Evolutionary conservation across 1,284 basidiomycete species (phyloP), one percentile per base, ranked within the genome.

Genomic region (Hemileia vastatrix): DNA sequence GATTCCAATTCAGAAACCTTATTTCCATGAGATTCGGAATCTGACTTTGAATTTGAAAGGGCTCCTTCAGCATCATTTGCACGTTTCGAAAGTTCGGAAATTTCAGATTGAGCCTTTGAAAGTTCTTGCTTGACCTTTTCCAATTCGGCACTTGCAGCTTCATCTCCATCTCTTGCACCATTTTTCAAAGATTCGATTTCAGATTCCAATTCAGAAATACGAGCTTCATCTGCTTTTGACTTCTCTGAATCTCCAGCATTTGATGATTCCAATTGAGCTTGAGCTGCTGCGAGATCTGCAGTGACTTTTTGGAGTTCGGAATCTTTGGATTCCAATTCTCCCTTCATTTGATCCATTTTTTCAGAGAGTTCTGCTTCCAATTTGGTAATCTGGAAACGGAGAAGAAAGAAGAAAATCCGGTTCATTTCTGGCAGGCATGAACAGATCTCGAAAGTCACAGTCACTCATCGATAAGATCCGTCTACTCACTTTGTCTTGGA

Each of bases 251-350:
- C 36, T 40, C 36, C 36, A 40, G 36, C 63, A 23, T 65, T 58
- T 0, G 57, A 11, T 2, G 54, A 36, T 27, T 15, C 47, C 13
- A 67, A 53, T 27, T 56, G 61, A 3, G 59, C 69, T 15, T 69
- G 68, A 50, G 67, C 68, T 3, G 64, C 66, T 18, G 64, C 64
- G n/a, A 70, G 63, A 19, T 64, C 66, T 43, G 66, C 63, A 4
- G 66, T 68, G 54, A 67, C 67, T 58, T 64, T 63, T 53, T 68
- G 67, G 19, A 70, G 66, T 57, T 67, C 67, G 31, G 64, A 65
- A 33, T 69, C 68, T 54, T 69, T 68, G 48, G 64, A 53, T 53
- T 69, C 68, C 43, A 69, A 67, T 6, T 69, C 69, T 21, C 57
- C 52, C 48, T 69, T 67, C 53, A 70, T 64, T 24, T 56, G 55